Evolutionary conservation across 2,329 filamentous ascomycete species (phyloP).

Genomic region (Fusarium proliferatum): DNA sequence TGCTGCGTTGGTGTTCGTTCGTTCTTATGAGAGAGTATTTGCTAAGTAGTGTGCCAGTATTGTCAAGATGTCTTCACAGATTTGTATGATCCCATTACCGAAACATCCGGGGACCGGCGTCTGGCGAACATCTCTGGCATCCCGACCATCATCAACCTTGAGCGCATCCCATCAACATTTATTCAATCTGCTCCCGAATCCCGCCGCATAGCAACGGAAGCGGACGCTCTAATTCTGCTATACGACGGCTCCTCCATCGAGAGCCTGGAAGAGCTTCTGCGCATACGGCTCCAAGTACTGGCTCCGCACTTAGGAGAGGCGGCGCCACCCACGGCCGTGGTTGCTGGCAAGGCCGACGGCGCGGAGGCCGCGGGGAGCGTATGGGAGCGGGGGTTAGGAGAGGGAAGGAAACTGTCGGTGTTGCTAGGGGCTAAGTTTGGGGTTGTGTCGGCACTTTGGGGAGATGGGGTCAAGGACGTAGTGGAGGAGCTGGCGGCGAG

Average conservation of each 20-base stretch:
- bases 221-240: slow-evolving; percentile 32
- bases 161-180: slow-evolving; percentile 32
- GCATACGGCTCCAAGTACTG: slow-evolving; percentile 17
- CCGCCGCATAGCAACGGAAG: slow-evolving; percentile 13
- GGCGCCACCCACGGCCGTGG: slow-evolving; percentile 22
- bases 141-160: slow-evolving; percentile 21
- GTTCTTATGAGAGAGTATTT: background rate
- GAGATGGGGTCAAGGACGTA: slow-evolving; percentile 35
- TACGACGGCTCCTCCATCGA: slow-evolving; percentile 23
- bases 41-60: slow-evolving; percentile 23
- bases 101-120: slow-evolving; percentile 26
- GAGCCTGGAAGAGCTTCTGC: slow-evolving; percentile 25
- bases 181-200: slow-evolving; percentile 13
- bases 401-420: slow-evolving; percentile 27
- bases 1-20: background rate
- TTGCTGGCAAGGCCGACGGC: slow-evolving; percentile 31
- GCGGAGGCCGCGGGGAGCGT: slow-evolving; percentile 18
- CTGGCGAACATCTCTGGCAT: slow-evolving; percentile 23
- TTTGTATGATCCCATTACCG: slow-evolving; percentile 30
- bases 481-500: slow-evolving; percentile 33
- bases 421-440: slow-evolving; percentile 29
- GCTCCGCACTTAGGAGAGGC: slow-evolving; percentile 9
- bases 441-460: slow-evolving; percentile 30
- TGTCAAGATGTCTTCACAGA: slow-evolving; percentile 32
- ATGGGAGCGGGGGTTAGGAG: slow-evolving; percentile 27